phyloP scores from a whole-genome alignment of 1,284 basidiomycete species.

The Anthracocystis walkeri region DNA sequence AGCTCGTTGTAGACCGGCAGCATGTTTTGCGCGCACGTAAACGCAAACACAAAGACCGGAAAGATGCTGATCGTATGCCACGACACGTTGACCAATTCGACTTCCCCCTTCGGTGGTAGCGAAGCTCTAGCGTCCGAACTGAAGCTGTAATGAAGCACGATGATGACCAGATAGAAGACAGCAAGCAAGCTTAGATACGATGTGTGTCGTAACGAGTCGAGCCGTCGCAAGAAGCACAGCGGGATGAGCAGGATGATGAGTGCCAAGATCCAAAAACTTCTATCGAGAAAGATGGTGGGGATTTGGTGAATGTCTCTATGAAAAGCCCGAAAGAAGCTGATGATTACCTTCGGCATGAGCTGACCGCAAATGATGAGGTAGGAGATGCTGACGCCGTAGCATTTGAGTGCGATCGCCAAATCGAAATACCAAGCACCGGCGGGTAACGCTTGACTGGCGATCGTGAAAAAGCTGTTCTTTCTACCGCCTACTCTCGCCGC shows the following conservation, averaged over 20 bases:
- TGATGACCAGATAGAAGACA: constrained; percentile 73
- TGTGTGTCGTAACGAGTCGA: constrained; percentile 79
- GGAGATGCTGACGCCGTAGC: constrained; percentile 88
- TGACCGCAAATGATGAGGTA: constrained; percentile 71
- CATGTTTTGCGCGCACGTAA: constrained; percentile 67
- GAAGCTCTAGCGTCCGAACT: constrained; percentile 39
- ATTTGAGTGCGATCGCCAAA: constrained; percentile 84
- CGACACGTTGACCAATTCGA: constrained; percentile 68
- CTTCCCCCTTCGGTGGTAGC: constrained; percentile 56
- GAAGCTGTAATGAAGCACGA: constrained; percentile 62
- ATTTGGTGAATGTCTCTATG: constrained; percentile 49
- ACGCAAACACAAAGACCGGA: constrained; percentile 93
- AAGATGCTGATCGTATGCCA: constrained; percentile 80
- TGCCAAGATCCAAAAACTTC: constrained; percentile 83
- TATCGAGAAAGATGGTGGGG: constrained; percentile 73
- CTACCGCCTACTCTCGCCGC: constrained; percentile 78
- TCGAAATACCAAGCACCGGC: constrained; percentile 86
- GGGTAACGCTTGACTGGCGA: constrained; percentile 71
- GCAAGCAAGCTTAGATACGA: constrained; percentile 88
- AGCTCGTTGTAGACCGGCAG: constrained; percentile 91
- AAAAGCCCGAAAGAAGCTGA: constrained; percentile 75
- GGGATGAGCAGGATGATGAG: constrained; percentile 87
- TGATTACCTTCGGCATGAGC: constrained; percentile 92
- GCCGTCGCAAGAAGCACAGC: constrained; percentile 81
- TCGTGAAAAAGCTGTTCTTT: constrained; percentile 56